These are phyloP conservation scores for Lathyrus oleraceus DNA, from an alignment of 306 rosid species.

Conservation along the genomic window DNA sequence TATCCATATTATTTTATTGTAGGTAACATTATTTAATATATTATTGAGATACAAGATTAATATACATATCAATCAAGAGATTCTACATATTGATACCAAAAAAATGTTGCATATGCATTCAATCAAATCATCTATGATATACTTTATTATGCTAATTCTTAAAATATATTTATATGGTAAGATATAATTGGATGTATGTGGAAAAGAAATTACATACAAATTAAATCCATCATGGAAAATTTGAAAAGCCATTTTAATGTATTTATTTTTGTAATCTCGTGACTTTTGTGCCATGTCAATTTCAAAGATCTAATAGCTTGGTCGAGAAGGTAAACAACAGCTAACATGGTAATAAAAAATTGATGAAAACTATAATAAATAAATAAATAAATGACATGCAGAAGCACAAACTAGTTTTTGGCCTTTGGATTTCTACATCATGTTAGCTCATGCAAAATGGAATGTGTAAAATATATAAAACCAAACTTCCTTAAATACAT, in stretches of 20 bases:
- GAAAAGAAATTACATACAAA: neutral
- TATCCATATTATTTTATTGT: no score
- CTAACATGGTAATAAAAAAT: neutral
- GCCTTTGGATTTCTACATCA: neutral
- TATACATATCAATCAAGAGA: no score
- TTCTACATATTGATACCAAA: no score
- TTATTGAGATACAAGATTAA: no score
- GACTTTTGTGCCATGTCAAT: slow-evolving; percentile 3
- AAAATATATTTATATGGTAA: no score
- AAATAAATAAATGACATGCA: neutral
- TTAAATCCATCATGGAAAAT: neutral
- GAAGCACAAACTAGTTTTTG: neutral
- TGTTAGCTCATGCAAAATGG: slow-evolving; percentile 1
- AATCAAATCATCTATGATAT: no score
- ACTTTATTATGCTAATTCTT: no score
- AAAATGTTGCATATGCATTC: no score
- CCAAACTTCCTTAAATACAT: neutral
- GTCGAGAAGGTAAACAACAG: neutral
- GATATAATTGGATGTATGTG: no score
- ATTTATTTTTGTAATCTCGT: neutral
- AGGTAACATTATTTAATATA: no score
- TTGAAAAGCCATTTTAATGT: slow-evolving; percentile 1
- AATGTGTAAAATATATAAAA: neutral
- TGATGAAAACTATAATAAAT: neutral
- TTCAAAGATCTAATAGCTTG: neutral